Evolutionary conservation across 768 basidiomycete species (phyloP).

Genomic region (Mycena epipterygia): DNA sequence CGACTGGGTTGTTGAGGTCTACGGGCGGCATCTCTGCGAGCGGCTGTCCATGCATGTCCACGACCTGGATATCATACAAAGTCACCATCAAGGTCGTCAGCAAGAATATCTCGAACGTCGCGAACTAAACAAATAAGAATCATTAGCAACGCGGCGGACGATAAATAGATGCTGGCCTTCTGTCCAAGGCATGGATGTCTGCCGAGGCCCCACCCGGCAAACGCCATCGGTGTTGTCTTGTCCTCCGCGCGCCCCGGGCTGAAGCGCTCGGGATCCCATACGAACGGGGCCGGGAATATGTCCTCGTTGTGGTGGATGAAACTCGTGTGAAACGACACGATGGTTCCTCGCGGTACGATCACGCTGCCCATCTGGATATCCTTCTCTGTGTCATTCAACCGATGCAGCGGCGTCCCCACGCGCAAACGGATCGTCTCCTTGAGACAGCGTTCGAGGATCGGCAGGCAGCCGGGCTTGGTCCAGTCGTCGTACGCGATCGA

Average conservation of each 20-base stretch:
- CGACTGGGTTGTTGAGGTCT: slow-evolving; percentile 6
- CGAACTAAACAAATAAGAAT: slow-evolving; percentile 2
- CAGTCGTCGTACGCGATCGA: slow-evolving; percentile 23
- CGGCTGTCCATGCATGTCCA: neutral
- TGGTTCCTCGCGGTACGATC: neutral
- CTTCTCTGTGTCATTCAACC: slow-evolving; percentile 9
- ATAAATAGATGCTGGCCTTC: neutral
- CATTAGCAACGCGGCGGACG: neutral
- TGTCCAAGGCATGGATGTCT: slow-evolving; percentile 16
- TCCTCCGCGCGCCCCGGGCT: slow-evolving; percentile 7
- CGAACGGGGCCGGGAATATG: neutral
- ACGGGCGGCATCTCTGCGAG: slow-evolving; percentile 1
- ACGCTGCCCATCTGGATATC: slow-evolving; percentile 1
- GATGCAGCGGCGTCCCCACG: slow-evolving; percentile 15
- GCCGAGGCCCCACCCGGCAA: slow-evolving; percentile 15
- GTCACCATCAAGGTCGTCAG: slow-evolving; percentile 4
- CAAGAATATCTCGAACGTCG: slow-evolving; percentile 10
- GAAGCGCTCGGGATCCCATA: slow-evolving; percentile 20
- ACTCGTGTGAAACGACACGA: slow-evolving; percentile 4
- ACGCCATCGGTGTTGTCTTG: slow-evolving; percentile 5
- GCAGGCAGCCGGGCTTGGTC: neutral
- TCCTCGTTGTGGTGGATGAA: slow-evolving; percentile 17
- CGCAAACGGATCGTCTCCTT: slow-evolving; percentile 24
- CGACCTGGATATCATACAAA: slow-evolving; percentile 10
- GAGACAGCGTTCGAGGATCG: slow-evolving; percentile 16